Evolutionary conservation across 768 basidiomycete genomes (phyloP), one percentile per base, ranked within the genome.

Genomic region (Phlegmacium glaucopus): DNA sequence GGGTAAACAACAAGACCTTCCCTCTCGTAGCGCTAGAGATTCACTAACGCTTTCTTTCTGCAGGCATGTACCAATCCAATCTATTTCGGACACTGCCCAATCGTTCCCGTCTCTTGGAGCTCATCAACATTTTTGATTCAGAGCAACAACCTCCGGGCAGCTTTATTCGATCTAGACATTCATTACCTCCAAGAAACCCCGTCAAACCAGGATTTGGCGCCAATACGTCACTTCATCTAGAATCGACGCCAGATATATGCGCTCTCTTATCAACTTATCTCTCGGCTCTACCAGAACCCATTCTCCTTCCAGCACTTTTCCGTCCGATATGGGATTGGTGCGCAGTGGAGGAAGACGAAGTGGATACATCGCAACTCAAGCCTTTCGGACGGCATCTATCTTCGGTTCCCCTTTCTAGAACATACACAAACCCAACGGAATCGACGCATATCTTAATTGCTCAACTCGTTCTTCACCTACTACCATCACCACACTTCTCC

Each of bases 181-280:
- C 55, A 11, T 35, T 47, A 12, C 22, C 45, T 29, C 6, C 17
- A 17, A 8, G 38, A 42, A 25, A 17, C 17, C 37, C 34, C 16
- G 25, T 36, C 17, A 32, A 36, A 26, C 17, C 42, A 6, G 56
- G 58, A 41, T 71, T 62, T 17, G 59, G 62, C 1, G 52, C 60
- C 10, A 58, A 59, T 13, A 60, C 61, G 1, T 61, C 66, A 1
- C 61, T 73, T 16, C 58, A 65, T 38, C 58, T 66, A 15, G 66
- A 71, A 47, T 65, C 72, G 1, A 68, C 66, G 4, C 53, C 64
- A 26, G 70, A 75, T 50, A 60, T 75, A 17, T 75, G 71, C 41
- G 68, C 68, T 7, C 61, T 75, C 10, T 57, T 77, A 1, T 60
- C 63, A 3, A 70, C 69, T 4, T 77, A 70, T 48, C 52, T 75